Evolutionary conservation across 495 filamentous ascomycete species (phyloP), one percentile per base, ranked within the genome.

Genomic region (Neurospora hispaniola): DNA sequence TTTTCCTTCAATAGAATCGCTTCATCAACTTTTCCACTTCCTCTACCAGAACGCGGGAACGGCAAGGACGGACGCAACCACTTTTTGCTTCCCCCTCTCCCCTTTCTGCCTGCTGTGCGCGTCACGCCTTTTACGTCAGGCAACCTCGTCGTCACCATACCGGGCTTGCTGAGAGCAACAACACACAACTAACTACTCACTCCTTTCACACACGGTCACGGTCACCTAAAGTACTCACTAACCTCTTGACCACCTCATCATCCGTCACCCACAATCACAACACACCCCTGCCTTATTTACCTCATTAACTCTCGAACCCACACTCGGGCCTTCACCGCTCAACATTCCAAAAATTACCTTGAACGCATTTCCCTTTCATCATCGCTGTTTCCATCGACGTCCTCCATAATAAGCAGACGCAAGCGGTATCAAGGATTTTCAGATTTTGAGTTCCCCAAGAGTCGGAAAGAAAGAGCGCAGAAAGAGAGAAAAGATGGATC

Each of bases 401-500:
- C 54, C 54, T 18, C 54, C 54, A n/a, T n/a, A n/a, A 35, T 62
- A 62, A 62, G 35, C 54, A 14, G 27, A 31, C 54, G 54, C 54
- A 62, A 27, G 54, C 54, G 23, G 14, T 35, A 18, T 62, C 8
- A 8, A 16, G 54, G 7, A 18, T 31, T 35, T 2, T 35, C 27
- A 9, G 12, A 35, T 35, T 6, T 62, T 1, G 6, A 35, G 18
- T 14, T 18, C 4, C 14, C 2, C 12, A 35, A 35, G 31, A 7
- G 1, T 2, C 23, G 5, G 12, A 62, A 35, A 62, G 27, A 18
- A 62, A 62, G 23, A 62, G 27, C 54, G 54, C 54, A 62, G 54
- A 62, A 66, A n/a, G 14, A 35, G 43, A 68, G 23, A 43, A 10
- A 69, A 43, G 42, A 78, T 78, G 76, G 75, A 73, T 23, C 66